A percentile compares a stretch with the other conserved stretches of the same genome.
phyloP scores from a whole-genome alignment of 2,329 filamentous ascomycete species.

The Aspergillus transmontanensis region DNA sequence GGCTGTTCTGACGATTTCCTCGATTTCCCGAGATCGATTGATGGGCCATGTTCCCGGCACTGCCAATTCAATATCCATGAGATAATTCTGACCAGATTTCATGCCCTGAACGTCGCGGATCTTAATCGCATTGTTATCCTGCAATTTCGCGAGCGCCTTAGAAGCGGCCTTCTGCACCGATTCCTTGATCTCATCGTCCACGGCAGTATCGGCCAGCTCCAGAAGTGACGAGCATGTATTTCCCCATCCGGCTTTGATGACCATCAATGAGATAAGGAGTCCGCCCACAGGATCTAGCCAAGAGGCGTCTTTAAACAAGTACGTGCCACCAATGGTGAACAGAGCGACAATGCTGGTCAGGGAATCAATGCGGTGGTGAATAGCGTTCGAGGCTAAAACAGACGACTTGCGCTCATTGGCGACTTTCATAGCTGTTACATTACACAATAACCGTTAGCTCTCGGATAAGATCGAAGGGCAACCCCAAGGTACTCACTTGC shows the following conservation, averaged over 20 bases:
- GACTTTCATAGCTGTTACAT: conserved; percentile 79
- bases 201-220: conserved; percentile 86
- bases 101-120: conserved; percentile 81
- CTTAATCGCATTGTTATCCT: conserved; percentile 62
- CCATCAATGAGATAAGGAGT: conserved; percentile 87
- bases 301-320: conserved; percentile 78
- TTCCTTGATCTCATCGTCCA: conserved; percentile 79
- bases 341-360: conserved; percentile 93
- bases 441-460: conserved; percentile 8
- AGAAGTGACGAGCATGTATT: conserved; percentile 82
- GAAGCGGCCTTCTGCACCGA: conserved; percentile 69
- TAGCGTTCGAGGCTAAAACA: conserved; percentile 90
- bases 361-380: conserved; percentile 95
- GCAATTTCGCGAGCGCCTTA: conserved; percentile 59
- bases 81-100: conserved; percentile 95
- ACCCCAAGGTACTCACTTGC: conserved; percentile 70
- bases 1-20: conserved; percentile 70
- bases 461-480: background rate
- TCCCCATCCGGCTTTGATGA: conserved; percentile 83
- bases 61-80: conserved; percentile 85
- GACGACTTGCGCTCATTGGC: conserved; percentile 92
- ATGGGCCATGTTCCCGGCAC: conserved; percentile 79
- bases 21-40: conserved; percentile 67
- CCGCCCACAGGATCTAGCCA: conserved; percentile 96
- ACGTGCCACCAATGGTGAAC: conserved; percentile 83